Evolutionary conservation across 768 basidiomycete species (phyloP).

Genomic region (Lactarius hatsudake): DNA sequence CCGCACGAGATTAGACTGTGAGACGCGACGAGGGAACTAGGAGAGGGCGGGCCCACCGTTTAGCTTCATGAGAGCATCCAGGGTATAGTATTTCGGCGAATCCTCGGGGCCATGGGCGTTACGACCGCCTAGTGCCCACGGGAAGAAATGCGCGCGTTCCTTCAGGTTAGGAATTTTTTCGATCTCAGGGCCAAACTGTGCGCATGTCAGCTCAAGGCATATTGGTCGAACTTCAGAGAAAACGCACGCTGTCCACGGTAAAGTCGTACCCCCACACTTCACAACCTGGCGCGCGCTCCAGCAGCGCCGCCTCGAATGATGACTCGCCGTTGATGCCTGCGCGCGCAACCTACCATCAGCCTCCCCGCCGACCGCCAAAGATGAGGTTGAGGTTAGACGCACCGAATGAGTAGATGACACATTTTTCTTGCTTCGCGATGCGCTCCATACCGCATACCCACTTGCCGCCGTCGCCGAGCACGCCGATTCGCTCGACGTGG

Average conservation of each 20-base stretch:
- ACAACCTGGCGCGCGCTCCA: slow-evolving; percentile 42
- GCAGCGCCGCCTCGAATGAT: slow-evolving; percentile 50
- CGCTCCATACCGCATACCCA: slow-evolving; percentile 52
- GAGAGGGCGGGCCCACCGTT: slow-evolving; percentile 44
- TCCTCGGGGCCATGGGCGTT: slow-evolving; percentile 49
- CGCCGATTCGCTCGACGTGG: slow-evolving; percentile 47
- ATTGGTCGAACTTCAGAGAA: not conserved
- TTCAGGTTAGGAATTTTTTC: slow-evolving; percentile 33
- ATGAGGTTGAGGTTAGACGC: not conserved
- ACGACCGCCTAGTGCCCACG: slow-evolving; percentile 36
- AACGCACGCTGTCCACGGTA: slow-evolving; percentile 37
- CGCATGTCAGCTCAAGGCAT: not conserved
- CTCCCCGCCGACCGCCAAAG: not conserved
- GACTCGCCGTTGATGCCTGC: slow-evolving; percentile 50
- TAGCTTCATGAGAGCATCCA: slow-evolving; percentile 58
- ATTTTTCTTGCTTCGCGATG: slow-evolving; percentile 44
- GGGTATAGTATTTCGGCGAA: slow-evolving; percentile 55
- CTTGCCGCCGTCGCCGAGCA: slow-evolving; percentile 54
- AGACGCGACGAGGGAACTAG: not conserved
- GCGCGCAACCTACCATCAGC: not conserved
- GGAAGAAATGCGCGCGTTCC: slow-evolving; percentile 43
- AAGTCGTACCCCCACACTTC: slow-evolving; percentile 46
- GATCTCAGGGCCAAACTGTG: slow-evolving; percentile 46
- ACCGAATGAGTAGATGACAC: slow-evolving; percentile 53
- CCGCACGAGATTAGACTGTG: no score